Evolutionary conservation across 2,329 filamentous ascomycete species (phyloP), one percentile per base, ranked within the genome.

Genomic region (Zymoseptoria pseudotritici): DNA sequence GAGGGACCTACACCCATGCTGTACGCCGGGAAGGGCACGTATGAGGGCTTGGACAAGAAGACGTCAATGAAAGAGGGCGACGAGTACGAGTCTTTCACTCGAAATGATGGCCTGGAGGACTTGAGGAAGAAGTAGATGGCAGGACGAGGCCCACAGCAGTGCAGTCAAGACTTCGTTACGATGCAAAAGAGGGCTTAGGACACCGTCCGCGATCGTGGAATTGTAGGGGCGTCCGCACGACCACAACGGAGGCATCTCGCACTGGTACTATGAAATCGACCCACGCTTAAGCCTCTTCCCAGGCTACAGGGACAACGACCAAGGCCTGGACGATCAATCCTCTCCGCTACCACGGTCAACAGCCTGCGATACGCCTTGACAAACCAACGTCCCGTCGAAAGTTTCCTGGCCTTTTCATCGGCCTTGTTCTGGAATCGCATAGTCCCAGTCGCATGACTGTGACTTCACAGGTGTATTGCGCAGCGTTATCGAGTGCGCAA

Each of bases 21-120:
- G 66, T 96, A 96, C 74, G 90, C 86, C 17, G 91, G 91, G 31
- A 85, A 85, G 71, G 67, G 69, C 13, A 70, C 66, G 0, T 73
- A 69, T 58, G 68, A 69, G 22, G 66, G 67, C 19, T 57, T 67
- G 22, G 61, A 65, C 62, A 56, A 65, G 54, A 54, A 61, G 24
- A 42, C 69, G 63, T 62, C 54, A 69, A 71, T 64, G 69, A 66
- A 61, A 53, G 71, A 73, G 53, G 65, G 66, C 51, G 68, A 65
- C 1, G 70, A 71, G 36, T 71, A 70, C 24, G 70, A 73, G 62
- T 59, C 66, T 21, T 72, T 67, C 57, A 64, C 64, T 19, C 55
- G 69, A 49, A 71, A 71, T 58, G 69, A 71, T 63, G 69, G 69
- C 10, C 61, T 63, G 24, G 66, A 69, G 49, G 69, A 70, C 64